Evolutionary conservation across 768 basidiomycete species (phyloP), one percentile per base, ranked within the genome.

Genomic region (Lactarius trivialis): DNA sequence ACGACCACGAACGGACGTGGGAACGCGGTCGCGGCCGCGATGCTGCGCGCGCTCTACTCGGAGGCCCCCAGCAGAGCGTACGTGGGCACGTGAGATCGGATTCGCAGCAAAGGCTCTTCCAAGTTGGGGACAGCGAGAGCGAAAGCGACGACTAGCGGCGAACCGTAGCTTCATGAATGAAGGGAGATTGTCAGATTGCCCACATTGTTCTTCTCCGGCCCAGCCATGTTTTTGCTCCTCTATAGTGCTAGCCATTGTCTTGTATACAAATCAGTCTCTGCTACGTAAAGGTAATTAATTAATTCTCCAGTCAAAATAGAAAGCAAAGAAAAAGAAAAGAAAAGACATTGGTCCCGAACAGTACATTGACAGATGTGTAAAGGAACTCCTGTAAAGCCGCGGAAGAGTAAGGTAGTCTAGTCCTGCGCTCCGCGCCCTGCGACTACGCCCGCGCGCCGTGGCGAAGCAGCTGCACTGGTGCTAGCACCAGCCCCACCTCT

Each of bases 21-120:
- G 75, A 80, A 63, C 72, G 70, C 14, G 83, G 82, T 6, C 78
- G 75, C 59, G 83, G 84, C 2, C 76, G 73, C 65, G 79, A 81
- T 15, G 68, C 79, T 28, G 83, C 83, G 19, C 73, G 82, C 53
- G 73, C 78, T 61, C 65, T 83, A 56, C 70, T 84, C 6, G 48
- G 48, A 65, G 71, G 72, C 9, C 55, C 45, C 0, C 28, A 43
- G 3, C 51, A 67, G 54, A 51, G 60, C 59, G 30, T 30, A 11
- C 58, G 51, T 21, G 12, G 28, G 3, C 51, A 37, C 24, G 45
- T 57, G 28, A 58, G 50, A 36, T 50, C 62, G 8, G 58, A 65
- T 14, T 65, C 63, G 55, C 53, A 65, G 37, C 60, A 56, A 21
- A 49, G 33, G 2, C 24, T 68, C 28, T 67, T 68, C 43, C 41